phyloP scores from a whole-genome alignment of 2,329 filamentous ascomycete genomes.

The Rhinocladiella mackenziei region DNA sequence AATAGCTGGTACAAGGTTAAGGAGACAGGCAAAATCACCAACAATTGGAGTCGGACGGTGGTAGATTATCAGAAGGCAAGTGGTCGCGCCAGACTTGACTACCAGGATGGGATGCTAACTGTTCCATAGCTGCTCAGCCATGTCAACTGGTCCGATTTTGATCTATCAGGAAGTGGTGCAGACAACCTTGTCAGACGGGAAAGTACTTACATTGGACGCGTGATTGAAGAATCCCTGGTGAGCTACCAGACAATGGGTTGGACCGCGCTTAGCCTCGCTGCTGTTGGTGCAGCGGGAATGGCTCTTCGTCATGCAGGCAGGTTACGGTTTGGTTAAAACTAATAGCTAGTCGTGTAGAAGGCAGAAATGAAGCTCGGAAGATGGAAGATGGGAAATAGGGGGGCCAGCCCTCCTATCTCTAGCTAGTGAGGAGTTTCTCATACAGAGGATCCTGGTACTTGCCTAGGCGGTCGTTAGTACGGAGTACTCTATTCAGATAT shows the following conservation, averaged over 20 bases:
- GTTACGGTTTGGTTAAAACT: conserved; percentile 11
- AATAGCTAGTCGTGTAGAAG: background rate
- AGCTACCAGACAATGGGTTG: conserved; percentile 51
- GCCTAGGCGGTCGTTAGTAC: too few relatives aligned
- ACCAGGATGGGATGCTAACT: conserved; percentile 5
- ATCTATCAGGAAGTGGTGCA: conserved; percentile 27
- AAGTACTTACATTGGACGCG: conserved; percentile 31
- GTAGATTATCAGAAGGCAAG: conserved; percentile 51
- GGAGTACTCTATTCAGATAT: too few relatives aligned
- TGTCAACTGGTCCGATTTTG: conserved; percentile 32
- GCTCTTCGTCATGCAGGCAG: conserved; percentile 18
- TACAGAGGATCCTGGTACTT: too few relatives aligned
- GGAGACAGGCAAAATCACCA: conserved; percentile 50
- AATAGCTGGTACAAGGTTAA: conserved; percentile 56
- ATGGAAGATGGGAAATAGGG: too few relatives aligned
- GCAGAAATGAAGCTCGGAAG: too few relatives aligned
- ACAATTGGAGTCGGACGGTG: conserved; percentile 55
- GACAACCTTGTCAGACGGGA: conserved; percentile 17
- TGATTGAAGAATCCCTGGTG: conserved; percentile 37
- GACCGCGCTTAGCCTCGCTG: conserved; percentile 71
- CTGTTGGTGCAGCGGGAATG: conserved; percentile 36
- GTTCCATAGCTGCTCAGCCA: conserved; percentile 28
- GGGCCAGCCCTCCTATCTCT: too few relatives aligned
- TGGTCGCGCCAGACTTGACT: background rate
- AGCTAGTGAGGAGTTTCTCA: too few relatives aligned